Base-by-base conservation (phyloP, 208 protist genomes). In the Porcisia hertigi region DNA sequence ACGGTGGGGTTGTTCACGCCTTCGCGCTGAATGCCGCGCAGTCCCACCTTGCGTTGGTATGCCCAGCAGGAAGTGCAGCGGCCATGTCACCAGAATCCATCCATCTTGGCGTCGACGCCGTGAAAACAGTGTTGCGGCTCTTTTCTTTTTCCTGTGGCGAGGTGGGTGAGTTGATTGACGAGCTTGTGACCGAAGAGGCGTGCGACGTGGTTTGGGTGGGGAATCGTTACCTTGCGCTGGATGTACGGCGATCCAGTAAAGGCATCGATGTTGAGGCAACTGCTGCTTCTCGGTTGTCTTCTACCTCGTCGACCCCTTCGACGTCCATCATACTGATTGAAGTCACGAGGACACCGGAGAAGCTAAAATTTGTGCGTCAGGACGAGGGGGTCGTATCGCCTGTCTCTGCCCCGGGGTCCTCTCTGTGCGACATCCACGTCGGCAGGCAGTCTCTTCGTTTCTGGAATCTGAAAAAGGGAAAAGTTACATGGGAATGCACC, bases 391-490 rank as follows among this genome's bases (percentile, higher is more conserved):
- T 67, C 1, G 45, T 62, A 3, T 43, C 72, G 0, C 78, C 78
- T 7, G 62, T 55, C 23, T 69, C 73, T 12, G 78, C 58, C 1
- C 67, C 66, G 6, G 78, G 59, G 6, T 69, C 57, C 3, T 7
- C 65, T 30, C 73, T 82, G 52, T 75, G 72, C 30, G 78, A 78
- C 53, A 30, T 82, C 1, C 60, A 43, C 2, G 16, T n/a, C 6
- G 57, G 20, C 1, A 73, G 71, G 41, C 78, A 77, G 39, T 58
- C 65, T 52, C 41, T 92, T 47, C 60, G 87, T n/a, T 83, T 92
- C 52, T 95, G 87, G 86, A 81, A 91, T 74, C 63, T 94, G 71
- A 58, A 86, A 41, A 86, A 77, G 47, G 84, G 85, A 63, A 87
- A 86, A 41, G 73, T 80, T 60, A 53, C 81, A 63, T 69, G 82